Evolutionary conservation across 2,329 filamentous ascomycete species (phyloP).

Genomic region (Graphiopsis chlorocephala): DNA sequence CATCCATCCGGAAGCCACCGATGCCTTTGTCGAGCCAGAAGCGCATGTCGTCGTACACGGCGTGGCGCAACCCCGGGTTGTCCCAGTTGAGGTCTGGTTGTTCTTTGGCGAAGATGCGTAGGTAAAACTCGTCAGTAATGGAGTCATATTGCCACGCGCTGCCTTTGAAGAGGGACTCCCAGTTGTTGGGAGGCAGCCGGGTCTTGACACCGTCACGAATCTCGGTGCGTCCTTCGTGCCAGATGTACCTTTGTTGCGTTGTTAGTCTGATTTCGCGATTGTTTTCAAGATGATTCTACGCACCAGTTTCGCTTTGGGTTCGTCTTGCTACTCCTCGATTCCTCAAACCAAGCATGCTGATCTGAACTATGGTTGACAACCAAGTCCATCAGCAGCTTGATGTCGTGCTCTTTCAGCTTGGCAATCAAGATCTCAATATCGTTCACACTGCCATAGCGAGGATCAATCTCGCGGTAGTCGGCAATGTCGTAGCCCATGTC

Average conservation of each 20-base stretch:
- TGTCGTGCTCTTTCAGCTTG: conserved; percentile 59
- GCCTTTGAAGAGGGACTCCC: conserved; percentile 59
- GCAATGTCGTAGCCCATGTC: conserved; percentile 71
- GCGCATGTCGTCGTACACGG: conserved; percentile 62
- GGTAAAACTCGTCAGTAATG: conserved; percentile 70
- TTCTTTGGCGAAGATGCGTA: conserved; percentile 70
- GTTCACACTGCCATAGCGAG: conserved; percentile 63
- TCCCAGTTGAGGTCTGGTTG: conserved; percentile 88
- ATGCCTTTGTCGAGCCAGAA: conserved; percentile 78
- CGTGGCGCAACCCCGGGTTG: conserved; percentile 62
- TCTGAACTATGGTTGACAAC: conserved; percentile 77
- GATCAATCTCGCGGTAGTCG: conserved; percentile 65
- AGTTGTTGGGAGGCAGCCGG: conserved; percentile 69
- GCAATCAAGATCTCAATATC: conserved; percentile 63
- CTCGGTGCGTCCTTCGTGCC: conserved; percentile 3
- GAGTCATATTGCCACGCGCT: conserved; percentile 70
- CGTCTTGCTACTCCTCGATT: conserved; percentile 50
- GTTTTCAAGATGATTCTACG: not conserved
- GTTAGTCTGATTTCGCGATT: not conserved
- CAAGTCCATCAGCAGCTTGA: conserved; percentile 71
- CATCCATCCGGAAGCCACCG: conserved; percentile 40
- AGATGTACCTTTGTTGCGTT: conserved; percentile 5
- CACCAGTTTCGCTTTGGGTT: conserved; percentile 53
- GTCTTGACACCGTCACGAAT: not conserved
- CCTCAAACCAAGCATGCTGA: conserved; percentile 57